These are phyloP conservation scores for Cladosporium sp. DNA, from an alignment of 2,329 filamentous ascomycete species.

Conservation along the genomic window DNA sequence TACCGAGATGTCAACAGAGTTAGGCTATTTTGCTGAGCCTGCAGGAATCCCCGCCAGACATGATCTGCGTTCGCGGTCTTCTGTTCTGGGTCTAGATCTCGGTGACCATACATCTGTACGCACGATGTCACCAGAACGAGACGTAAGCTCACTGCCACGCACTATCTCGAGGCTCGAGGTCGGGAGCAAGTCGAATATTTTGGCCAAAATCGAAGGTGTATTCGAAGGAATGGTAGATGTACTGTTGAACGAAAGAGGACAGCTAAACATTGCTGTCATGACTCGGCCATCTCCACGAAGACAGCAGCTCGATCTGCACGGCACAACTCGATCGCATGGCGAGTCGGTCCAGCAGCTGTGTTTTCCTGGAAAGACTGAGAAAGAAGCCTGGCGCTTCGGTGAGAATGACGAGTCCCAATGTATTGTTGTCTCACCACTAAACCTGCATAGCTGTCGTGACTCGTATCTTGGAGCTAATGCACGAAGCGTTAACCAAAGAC, in stretches of 20 bases:
- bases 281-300: constrained; percentile 20
- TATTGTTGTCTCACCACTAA: constrained; percentile 1
- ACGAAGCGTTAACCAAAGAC: constrained; percentile 47
- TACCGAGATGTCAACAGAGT: background rate
- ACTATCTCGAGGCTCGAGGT: background rate
- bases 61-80: background rate
- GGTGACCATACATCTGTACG: background rate
- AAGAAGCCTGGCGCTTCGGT: constrained; percentile 59
- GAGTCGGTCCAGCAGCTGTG: constrained; percentile 25
- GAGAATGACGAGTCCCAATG: constrained; percentile 4
- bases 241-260: constrained; percentile 40
- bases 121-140: background rate
- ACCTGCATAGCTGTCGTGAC: constrained; percentile 46
- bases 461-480: constrained; percentile 54
- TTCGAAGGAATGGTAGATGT: constrained; percentile 50
- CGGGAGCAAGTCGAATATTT: constrained; percentile 29
- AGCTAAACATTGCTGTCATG: constrained; percentile 49
- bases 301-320: constrained; percentile 35
- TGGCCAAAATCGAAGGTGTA: constrained; percentile 54
- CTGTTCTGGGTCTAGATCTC: background rate
- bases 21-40: background rate
- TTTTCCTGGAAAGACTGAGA: constrained; percentile 52
- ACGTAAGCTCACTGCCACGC: background rate
- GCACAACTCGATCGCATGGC: background rate
- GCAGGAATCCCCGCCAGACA: background rate